Evolutionary conservation across 148 eudicot genomes (phyloP).

Genomic region (Rhododendron ferrugineum): DNA sequence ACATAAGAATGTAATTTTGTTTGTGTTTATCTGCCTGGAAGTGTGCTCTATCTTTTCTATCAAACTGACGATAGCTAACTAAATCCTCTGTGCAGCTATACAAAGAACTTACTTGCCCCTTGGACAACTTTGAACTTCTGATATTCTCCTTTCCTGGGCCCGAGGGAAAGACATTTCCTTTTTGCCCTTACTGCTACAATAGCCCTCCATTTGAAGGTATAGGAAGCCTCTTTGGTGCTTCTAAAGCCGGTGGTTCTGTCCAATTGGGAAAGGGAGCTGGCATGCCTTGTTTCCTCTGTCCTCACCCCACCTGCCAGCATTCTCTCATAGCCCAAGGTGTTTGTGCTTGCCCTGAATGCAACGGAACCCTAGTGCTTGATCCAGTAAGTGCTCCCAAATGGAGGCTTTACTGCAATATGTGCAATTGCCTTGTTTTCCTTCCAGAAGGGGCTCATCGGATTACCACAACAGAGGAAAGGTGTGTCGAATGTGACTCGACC

Average conservation of each 20-base stretch:
- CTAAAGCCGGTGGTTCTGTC: conserved; percentile 44
- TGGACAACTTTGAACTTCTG: conserved; percentile 92
- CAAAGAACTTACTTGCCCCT: conserved; percentile 86
- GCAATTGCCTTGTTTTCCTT: conserved; percentile 81
- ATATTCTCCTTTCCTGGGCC: conserved; percentile 85
- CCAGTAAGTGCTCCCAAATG: conserved; percentile 94
- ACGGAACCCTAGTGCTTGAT: conserved; percentile 85
- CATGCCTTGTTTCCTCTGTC: conserved; percentile 94
- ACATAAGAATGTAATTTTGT: background rate
- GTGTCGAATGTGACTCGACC: conserved; percentile 77
- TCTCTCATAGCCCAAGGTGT: conserved; percentile 83
- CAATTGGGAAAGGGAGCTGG: conserved; percentile 86
- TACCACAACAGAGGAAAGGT: conserved; percentile 67
- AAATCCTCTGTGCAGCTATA: conserved; percentile 49
- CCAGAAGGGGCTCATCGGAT: conserved; percentile 90
- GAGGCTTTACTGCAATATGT: conserved; percentile 86
- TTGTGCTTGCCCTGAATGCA: conserved; percentile 94
- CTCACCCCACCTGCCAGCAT: conserved; percentile 85
- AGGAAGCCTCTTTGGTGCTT: conserved; percentile 56
- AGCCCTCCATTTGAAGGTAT: conserved; percentile 91
- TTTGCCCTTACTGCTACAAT: conserved; percentile 95
- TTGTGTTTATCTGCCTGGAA: background rate
- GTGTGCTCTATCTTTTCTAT: background rate
- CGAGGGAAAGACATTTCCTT: conserved; percentile 85
- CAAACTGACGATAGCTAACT: background rate